Percentiles rank a stretch among this genome's conserved stretches.
Conservation (phyloP, 768 basidiomycete genomes). For the Paxillus ammoniavirescens region DNA sequence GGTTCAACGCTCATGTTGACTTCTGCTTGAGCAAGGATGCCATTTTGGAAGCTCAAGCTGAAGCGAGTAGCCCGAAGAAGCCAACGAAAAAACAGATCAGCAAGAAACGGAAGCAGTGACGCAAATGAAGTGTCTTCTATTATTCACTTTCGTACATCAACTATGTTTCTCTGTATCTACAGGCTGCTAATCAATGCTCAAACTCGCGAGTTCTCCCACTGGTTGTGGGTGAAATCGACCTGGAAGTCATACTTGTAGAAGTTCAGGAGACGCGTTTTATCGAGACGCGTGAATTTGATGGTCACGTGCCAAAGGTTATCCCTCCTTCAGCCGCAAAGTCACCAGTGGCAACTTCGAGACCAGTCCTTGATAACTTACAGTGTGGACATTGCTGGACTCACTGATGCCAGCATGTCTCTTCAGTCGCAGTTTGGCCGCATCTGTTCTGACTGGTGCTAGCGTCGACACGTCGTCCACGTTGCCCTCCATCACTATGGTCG, state of each 20-base stretch:
- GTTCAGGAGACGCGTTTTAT: too few relatives aligned
- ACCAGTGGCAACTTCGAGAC: too few relatives aligned
- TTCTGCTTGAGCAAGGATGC: slow-evolving; percentile 80
- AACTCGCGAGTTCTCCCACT: too few relatives aligned
- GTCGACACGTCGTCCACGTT: background rate
- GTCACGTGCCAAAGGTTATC: background rate
- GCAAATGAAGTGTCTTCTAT: slow-evolving; percentile 1
- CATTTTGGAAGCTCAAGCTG: slow-evolving; percentile 66
- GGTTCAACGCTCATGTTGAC: slow-evolving; percentile 86
- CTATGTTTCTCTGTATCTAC: too few relatives aligned
- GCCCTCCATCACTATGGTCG: background rate
- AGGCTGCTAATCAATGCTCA: too few relatives aligned
- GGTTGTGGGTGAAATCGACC: too few relatives aligned
- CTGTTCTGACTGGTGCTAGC: slow-evolving; percentile 1
- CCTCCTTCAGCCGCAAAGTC: too few relatives aligned
- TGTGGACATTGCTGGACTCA: background rate
- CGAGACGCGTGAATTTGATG: too few relatives aligned
- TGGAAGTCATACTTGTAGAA: too few relatives aligned
- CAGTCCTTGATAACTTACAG: background rate
- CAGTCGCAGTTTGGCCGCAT: slow-evolving; percentile 9
- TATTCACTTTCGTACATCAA: background rate
- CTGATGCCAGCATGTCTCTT: slow-evolving; percentile 24
- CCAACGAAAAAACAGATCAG: background rate
- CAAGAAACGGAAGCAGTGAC: slow-evolving; percentile 18
- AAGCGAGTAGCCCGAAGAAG: slow-evolving; percentile 23